Base-by-base conservation (phyloP, 2,329 filamentous ascomycete genomes). In the Penicillium sumatraense region DNA sequence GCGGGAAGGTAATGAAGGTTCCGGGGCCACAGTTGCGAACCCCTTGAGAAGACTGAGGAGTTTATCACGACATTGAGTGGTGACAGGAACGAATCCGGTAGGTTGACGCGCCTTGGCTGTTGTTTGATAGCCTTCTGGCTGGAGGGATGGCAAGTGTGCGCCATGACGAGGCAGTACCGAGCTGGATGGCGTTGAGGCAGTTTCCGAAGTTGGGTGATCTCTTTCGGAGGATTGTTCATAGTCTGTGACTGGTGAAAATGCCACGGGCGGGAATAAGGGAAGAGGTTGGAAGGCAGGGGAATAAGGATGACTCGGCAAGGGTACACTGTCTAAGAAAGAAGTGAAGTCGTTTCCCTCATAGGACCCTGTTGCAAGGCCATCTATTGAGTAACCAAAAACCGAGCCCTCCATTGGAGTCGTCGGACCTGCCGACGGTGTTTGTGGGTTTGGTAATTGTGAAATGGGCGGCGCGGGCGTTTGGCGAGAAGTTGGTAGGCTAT, bases 331-430 rank as follows among this genome's bases (percentile, higher is more conserved):
- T 24, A 72, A 52, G 18, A 72, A 72, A 0, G 70, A 72, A 2
- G 70, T 72, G 18, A 72, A 72, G 40, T 72, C 70, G 42, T 70
- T 68, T 0, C 65, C 68, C n/a, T 68, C 66, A 16, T 71, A 68
- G 3, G 61, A 36, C 1, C 53, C 49, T 0, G 65, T 36, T 1
- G 59, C 20, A 9, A 62, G 51, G 6, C 53, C 56, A 38, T 61
- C 33, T 3, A 66, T 41, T 2, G 55, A 21, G 16, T 65, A 65
- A 6, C 60, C 63, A 56, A 69, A 71, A 6, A 65, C 67, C 2
- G 59, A 44, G 9, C 65, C 64, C 3, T 67, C 54, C 35, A 66
- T 60, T 44, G 47, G 62, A 24, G 66, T 68, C 9, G 51, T 57
- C 20, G 63, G 53, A 18, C 58, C 54, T 46, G 53, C 60, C 4